Conservation (phyloP, 2,329 filamentous ascomycete genomes). For the Ceratocystis albifundus region DNA sequence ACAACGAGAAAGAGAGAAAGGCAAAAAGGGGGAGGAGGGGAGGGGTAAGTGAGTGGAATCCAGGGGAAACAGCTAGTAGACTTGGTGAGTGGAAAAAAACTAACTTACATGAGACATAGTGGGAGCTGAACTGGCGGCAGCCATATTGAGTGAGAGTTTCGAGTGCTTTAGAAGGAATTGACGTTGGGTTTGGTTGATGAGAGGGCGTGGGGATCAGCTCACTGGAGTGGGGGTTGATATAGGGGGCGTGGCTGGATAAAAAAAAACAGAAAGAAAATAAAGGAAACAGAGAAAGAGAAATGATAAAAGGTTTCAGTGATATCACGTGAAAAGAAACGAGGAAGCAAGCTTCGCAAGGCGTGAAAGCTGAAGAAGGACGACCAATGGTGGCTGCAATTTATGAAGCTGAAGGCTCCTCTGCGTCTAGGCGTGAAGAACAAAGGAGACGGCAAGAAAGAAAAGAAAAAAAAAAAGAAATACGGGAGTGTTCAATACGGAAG, state of each 20-base stretch:
- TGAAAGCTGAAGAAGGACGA: conserved; percentile 1
- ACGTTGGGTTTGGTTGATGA: conserved; percentile 1
- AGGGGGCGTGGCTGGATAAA: conserved; percentile 2
- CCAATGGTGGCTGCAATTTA: not conserved
- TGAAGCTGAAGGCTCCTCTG: not conserved
- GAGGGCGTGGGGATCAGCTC: not conserved
- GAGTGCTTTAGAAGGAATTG: not conserved
- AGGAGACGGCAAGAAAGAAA: not conserved
- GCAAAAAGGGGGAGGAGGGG: too few relatives aligned
- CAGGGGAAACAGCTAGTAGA: not conserved
- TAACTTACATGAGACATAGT: conserved; percentile 3
- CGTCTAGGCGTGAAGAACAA: not conserved
- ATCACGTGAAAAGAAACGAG: not conserved
- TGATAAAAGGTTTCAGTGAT: not conserved
- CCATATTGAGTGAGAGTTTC: not conserved
- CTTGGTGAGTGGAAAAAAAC: not conserved
- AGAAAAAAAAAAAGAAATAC: not conserved
- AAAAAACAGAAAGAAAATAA: not conserved
- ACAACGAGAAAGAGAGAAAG: not conserved
- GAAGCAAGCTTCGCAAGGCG: not conserved
- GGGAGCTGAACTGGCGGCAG: not conserved
- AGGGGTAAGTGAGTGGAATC: too few relatives aligned
- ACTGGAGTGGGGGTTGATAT: not conserved
- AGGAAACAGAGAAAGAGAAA: not conserved
- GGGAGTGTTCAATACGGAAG: not conserved